Base-by-base conservation (phyloP, 2,329 filamentous ascomycete genomes). In the Monilinia fructicola region DNA sequence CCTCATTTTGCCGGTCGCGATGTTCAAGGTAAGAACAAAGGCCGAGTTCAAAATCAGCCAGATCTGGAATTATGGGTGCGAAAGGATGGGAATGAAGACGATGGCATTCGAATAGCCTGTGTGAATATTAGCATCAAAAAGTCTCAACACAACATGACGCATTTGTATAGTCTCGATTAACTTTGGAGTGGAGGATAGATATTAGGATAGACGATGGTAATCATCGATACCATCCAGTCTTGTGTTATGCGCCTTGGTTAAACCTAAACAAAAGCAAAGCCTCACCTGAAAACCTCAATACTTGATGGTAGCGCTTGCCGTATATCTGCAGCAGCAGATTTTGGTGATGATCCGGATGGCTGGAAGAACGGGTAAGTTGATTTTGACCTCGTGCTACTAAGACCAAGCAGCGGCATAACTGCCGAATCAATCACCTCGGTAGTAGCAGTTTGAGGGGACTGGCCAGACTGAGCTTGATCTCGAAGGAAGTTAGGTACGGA, bases 141-240 rank as follows among this genome's bases (percentile, higher is more conserved):
- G 28, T 38, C 18, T 12, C 14, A 35, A 35, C 6, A 28, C 31
- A 40, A 14, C 12, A 21, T 26, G 14, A 46, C 10, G 26, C 14
- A 48, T 59, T 40, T 48, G 26, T 18, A 12, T 14, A 4, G 12
- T 81, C 84, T 35, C 85, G 75, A 67, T 80, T 79, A 72, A 87
- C 83, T 0, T 84, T 85, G 16, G 86, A 81, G 70, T 85, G n/a
- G 23, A 53, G 50, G n/a, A 53, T 53, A 53, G 11, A 53, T 53
- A 14, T 40, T 3, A 7, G 31, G 5, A 35, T 35, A 7, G 31
- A 35, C 31, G 5, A 35, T 35, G 31, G 31, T 35, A 6, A 35
- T 35, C 31, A 35, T 7, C 31, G 31, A 5, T 35, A 6, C 5
- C 31, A 40, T 9, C 3, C 38, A 40, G 12, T 14, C 31, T 38